Percentiles rank a stretch among this genome's conserved stretches.
Evolutionary conservation across 306 rosid genomes (phyloP).

Genomic region (Carpinus viminea): DNA sequence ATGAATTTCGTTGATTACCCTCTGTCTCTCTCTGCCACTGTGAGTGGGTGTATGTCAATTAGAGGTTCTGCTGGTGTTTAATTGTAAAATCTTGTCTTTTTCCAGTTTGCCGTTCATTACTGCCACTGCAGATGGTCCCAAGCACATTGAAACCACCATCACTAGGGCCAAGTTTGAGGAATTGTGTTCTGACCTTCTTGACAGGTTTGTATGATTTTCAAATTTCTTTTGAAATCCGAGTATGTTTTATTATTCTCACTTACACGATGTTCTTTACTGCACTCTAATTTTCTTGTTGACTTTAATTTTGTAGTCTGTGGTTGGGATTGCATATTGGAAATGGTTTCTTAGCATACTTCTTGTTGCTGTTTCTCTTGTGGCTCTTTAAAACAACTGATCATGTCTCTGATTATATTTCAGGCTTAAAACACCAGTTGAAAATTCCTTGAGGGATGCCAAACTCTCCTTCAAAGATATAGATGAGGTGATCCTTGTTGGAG

Average conservation of each 20-base stretch:
- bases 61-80: not conserved
- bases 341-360: not conserved
- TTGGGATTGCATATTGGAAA: not conserved
- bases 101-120: conserved; percentile 93
- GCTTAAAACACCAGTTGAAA: conserved; percentile 84
- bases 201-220: conserved; percentile 51
- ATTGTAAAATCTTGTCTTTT: not conserved
- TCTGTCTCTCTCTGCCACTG: not conserved
- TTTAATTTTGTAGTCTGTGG: not conserved
- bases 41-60: not conserved
- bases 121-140: conserved; percentile 94
- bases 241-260: not conserved
- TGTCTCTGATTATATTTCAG: conserved; percentile 37
- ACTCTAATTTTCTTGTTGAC: not conserved
- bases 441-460: conserved; percentile 93
- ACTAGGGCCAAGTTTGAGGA: conserved; percentile 95
- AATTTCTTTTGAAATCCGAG: not conserved
- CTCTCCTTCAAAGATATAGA: conserved; percentile 80
- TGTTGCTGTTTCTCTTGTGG: conserved; percentile 1
- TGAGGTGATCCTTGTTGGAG: conserved; percentile 94
- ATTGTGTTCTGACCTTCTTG: conserved; percentile 88
- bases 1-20: not conserved
- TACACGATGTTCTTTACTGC: not conserved
- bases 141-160: conserved; percentile 92
- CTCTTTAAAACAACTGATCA: not conserved